Evolutionary conservation across 306 rosid genomes (phyloP).

Genomic region (Crotalaria pallida): DNA sequence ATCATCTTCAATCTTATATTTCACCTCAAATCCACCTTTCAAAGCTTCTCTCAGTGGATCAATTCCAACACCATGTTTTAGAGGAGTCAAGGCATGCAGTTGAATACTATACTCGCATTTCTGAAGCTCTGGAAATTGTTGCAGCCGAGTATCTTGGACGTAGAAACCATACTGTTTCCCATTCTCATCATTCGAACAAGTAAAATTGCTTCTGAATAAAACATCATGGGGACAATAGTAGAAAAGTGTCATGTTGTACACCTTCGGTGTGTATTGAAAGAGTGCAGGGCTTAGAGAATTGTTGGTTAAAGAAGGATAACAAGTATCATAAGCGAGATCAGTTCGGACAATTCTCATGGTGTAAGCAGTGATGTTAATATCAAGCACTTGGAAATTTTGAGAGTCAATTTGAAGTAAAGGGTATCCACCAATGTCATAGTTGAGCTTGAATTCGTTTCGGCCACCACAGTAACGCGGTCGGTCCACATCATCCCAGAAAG

Average conservation of each 20-base stretch:
- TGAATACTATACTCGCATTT: rapidly evolving
- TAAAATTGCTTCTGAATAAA: neutral
- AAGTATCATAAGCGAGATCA: neutral
- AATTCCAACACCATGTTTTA: too few relatives aligned
- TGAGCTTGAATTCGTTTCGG: neutral
- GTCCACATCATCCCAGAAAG: slow-evolving; percentile 26
- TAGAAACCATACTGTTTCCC: neutral
- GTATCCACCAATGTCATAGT: neutral
- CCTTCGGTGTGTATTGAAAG: neutral
- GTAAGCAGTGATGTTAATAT: rapidly evolving
- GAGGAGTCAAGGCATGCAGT: neutral
- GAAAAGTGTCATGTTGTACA: slow-evolving; percentile 19
- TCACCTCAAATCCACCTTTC: neutral
- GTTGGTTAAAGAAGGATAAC: neutral
- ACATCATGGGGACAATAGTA: neutral
- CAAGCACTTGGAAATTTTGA: neutral
- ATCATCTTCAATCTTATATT: neutral
- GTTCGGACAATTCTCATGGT: slow-evolving; percentile 19
- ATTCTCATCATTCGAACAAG: neutral
- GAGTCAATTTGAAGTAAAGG: neutral
- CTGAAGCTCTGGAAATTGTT: too few relatives aligned
- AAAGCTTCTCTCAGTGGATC: neutral
- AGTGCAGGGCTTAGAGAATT: neutral
- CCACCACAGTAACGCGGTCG: slow-evolving; percentile 14
- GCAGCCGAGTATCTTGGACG: neutral